phyloP scores from a whole-genome alignment of 164 flowering plant genomes.

The Aristolochia californica region DNA sequence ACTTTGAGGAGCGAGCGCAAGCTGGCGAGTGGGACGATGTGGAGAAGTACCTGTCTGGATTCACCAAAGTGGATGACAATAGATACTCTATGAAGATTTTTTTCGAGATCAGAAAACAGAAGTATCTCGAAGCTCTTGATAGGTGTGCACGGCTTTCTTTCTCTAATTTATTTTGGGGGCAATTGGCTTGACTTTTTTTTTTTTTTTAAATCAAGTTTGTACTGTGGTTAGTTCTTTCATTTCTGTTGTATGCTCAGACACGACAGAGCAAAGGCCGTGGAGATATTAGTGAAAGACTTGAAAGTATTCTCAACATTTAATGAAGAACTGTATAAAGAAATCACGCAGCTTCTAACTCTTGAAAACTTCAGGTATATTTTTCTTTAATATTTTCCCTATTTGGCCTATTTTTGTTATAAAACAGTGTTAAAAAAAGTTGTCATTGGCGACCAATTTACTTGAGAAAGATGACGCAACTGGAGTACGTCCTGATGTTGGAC shows the following conservation, averaged over 20 bases:
- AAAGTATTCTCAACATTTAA: conserved; percentile 76
- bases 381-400: not conserved
- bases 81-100: conserved; percentile 83
- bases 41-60: conserved; percentile 75
- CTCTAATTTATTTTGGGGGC: not conserved
- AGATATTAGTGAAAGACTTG: conserved; percentile 72
- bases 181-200: not conserved
- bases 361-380: conserved; percentile 59
- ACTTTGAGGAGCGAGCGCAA: conserved; percentile 71
- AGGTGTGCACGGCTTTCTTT: conserved; percentile 12
- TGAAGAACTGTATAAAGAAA: conserved; percentile 75
- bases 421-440: too few species aligned
- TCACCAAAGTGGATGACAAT: conserved; percentile 78
- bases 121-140: conserved; percentile 85
- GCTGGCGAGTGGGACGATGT: conserved; percentile 94
- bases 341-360: conserved; percentile 70
- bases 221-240: not conserved
- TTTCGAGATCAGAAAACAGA: conserved; percentile 82
- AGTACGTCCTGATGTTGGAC: too few species aligned
- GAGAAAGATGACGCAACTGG: too few species aligned
- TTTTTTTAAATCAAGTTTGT: not conserved
- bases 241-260: conserved; percentile 11
- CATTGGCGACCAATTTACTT: too few species aligned
- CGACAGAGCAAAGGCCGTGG: conserved; percentile 78
- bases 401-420: too few species aligned